A percentile compares a stretch with the other conserved stretches of the same genome.
phyloP scores from a whole-genome alignment of 2,329 filamentous ascomycete species.

The Alternaria sp. region DNA sequence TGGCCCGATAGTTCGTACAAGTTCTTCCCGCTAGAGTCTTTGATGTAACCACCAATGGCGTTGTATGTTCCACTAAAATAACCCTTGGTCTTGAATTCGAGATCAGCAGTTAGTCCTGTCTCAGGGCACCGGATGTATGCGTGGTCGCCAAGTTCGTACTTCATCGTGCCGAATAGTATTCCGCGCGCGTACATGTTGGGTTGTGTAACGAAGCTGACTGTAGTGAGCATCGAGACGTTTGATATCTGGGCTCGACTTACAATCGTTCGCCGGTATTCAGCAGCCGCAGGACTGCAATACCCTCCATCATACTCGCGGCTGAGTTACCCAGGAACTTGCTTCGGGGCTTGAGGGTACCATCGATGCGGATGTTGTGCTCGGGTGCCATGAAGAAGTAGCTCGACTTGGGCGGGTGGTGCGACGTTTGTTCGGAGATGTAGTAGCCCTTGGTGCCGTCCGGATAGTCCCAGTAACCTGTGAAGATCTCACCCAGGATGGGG shows the following conservation, averaged over 20 bases:
- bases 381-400: conserved; percentile 99
- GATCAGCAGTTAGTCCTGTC: conserved; percentile 82
- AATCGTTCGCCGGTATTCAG: conserved; percentile 90
- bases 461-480: conserved; percentile 95
- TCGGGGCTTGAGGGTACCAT: conserved; percentile 91
- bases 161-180: conserved; percentile 99
- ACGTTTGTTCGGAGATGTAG: conserved; percentile 97
- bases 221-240: conserved; percentile 17
- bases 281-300: conserved; percentile 84
- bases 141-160: conserved; percentile 97
- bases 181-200: conserved; percentile 99
- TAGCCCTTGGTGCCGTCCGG: conserved; percentile 85
- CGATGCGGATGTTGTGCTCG: conserved; percentile 91
- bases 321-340: conserved; percentile 98
- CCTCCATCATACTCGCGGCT: conserved; percentile 97
- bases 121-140: conserved; percentile 93
- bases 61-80: conserved; percentile 98
- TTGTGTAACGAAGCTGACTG: conserved; percentile 81
- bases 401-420: conserved; percentile 96
- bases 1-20: conserved; percentile 89
- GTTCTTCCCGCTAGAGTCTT: conserved; percentile 82
- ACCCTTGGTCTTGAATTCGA: conserved; percentile 98
- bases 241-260: conserved; percentile 56
- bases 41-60: conserved; percentile 90
- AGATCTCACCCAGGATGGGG: conserved; percentile 93